Evolutionary conservation across 495 filamentous ascomycete genomes (phyloP).

Genomic region (Melanomma pulvis-pyrius): DNA sequence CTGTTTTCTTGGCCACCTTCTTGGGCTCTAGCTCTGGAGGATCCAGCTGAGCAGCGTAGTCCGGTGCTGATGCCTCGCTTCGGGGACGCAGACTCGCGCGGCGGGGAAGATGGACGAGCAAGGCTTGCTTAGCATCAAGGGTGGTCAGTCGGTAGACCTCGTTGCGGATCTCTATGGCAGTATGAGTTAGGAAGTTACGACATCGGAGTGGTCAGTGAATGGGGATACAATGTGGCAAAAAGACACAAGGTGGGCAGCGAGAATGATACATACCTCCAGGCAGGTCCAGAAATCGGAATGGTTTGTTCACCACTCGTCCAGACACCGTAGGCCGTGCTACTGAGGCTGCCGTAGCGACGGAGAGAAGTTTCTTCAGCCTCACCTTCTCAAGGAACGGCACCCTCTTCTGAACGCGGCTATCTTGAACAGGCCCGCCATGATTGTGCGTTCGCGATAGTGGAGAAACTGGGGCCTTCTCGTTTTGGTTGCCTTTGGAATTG

Average conservation of each 20-base stretch:
- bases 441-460: neutral
- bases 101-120: slow-evolving; percentile 10
- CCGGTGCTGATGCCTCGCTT: neutral
- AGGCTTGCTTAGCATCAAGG: neutral
- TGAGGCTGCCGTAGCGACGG: neutral
- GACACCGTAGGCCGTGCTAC: neutral
- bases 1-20: neutral
- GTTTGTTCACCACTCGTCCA: neutral
- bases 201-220: too few species aligned
- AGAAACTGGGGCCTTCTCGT: neutral
- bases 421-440: neutral
- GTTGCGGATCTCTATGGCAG: slow-evolving; percentile 9
- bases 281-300: slow-evolving; percentile 2
- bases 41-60: neutral
- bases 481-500: neutral
- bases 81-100: neutral
- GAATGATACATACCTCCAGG: neutral
- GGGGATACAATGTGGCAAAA: neutral
- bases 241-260: neutral
- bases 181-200: neutral
- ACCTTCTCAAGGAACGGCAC: neutral
- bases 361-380: neutral
- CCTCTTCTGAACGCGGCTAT: neutral
- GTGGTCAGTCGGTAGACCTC: neutral
- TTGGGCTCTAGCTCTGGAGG: neutral